These are phyloP conservation scores for Podaxis pistillaris DNA, from an alignment of 768 basidiomycete genomes.

Conservation along the genomic window DNA sequence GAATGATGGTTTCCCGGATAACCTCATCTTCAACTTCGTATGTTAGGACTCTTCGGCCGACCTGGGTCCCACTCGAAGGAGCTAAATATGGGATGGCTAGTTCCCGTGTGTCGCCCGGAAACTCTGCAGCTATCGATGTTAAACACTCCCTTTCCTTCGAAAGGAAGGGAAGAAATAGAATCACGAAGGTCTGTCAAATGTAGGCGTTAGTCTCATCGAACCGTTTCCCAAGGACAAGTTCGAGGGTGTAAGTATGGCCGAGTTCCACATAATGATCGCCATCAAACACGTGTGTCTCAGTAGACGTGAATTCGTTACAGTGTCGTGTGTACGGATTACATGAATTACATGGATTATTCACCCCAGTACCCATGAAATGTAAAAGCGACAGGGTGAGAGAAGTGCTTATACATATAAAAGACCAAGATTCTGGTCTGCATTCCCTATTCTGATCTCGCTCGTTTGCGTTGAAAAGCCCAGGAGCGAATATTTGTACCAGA, in stretches of 20 bases:
- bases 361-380: neutral
- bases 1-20: conserved; percentile 9
- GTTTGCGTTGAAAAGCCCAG: neutral
- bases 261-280: neutral
- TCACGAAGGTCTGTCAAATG: neutral
- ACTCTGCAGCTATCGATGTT: neutral
- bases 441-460: neutral
- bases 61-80: neutral
- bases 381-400: neutral
- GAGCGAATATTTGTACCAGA: neutral
- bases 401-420: neutral
- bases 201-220: neutral
- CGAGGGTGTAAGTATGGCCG: neutral
- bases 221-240: neutral
- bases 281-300: conserved; percentile 1
- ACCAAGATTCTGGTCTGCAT: neutral
- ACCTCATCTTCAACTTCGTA: neutral
- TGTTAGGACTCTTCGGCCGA: neutral
- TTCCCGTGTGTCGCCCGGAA: neutral
- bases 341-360: neutral
- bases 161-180: neutral
- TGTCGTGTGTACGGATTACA: neutral
- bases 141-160: neutral
- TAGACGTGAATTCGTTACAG: neutral
- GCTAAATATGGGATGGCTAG: neutral